A percentile compares a stretch with the other conserved stretches of the same genome.
Conservation (phyloP, 2,329 filamentous ascomycete genomes). For the Talaromyces atroroseus region DNA sequence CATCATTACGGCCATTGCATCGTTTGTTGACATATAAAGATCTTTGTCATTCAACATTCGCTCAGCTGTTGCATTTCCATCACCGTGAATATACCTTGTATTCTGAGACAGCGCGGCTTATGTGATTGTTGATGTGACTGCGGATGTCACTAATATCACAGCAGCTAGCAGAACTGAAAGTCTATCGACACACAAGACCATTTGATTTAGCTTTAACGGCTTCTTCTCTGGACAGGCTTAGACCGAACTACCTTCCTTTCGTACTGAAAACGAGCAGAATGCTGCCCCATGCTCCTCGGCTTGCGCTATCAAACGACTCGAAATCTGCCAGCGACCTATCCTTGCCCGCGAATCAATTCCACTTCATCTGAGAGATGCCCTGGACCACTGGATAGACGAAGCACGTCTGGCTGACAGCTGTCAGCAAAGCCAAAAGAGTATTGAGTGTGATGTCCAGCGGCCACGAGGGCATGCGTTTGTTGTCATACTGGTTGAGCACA, state of each 20-base stretch:
- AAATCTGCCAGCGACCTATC: slow-evolving; percentile 6
- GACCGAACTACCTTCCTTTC: slow-evolving; percentile 7
- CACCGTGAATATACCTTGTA: not conserved
- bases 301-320: slow-evolving; percentile 1
- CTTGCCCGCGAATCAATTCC: slow-evolving; percentile 1
- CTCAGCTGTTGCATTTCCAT: not conserved
- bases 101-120: not conserved
- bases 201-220: too few species aligned
- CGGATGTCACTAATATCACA: slow-evolving; percentile 6
- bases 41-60: slow-evolving; percentile 1
- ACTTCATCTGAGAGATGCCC: slow-evolving; percentile 8
- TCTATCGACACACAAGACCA: too few species aligned
- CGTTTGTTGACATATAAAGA: too few species aligned
- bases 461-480: not conserved
- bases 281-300: slow-evolving; percentile 8
- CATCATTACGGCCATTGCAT: too few species aligned
- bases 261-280: slow-evolving; percentile 6
- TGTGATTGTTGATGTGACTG: slow-evolving; percentile 7
- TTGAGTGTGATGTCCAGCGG: slow-evolving; percentile 3
- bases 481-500: slow-evolving; percentile 2
- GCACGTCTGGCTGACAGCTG: slow-evolving; percentile 2
- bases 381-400: slow-evolving; percentile 5
- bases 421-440: slow-evolving; percentile 8
- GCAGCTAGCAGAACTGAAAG: slow-evolving; percentile 4
- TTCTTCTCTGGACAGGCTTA: too few species aligned